Evolutionary conservation across 306 rosid species (phyloP), one percentile per base, ranked within the genome.

Genomic region (Glycine soja): DNA sequence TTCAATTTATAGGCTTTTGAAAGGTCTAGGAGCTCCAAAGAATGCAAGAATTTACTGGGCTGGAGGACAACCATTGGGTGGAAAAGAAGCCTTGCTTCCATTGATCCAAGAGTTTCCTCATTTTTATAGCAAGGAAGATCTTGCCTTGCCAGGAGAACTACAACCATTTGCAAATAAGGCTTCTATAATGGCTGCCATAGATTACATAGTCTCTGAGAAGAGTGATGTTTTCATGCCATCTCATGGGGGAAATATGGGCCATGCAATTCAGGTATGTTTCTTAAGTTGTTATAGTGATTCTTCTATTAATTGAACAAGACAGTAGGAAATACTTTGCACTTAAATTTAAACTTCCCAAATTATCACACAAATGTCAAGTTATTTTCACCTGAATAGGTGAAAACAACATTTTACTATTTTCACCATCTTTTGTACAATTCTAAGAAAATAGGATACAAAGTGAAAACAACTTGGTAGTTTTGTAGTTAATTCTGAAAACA

Each of bases 181-280:
- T 51, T 95, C 99, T 14, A 54, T 95, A 51, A 84, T 93, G 99
- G 99, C 99, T 78, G 99, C 99, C 65, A 87, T 95, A 53, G 99
- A 95, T 82, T 95, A 89, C 78, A 88, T 95, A 74, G 98, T 95
- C 38, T 90, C 93, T 0, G 92, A 93, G 87, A 90, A 88, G 57
- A 93, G 99, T 54, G 94, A 95, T 72, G 96, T 95, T 70, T 95
- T 95, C 94, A 90, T 95, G 98, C 98, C 99, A 30, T 93, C 98
- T 73, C 99, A 95, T 84, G 99, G 99, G 13, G 99, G 99, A 80
- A 95, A 95, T 50, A 95, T 95, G 99, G 99, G 98, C 50, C 99
- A 93, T 76, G 98, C 94, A 5, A 78, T 93, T 74, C 99, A 95
- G 97, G 99, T 92, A 87, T 81, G 43, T 32, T 62, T 77, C 47